phyloP scores from a whole-genome alignment of 352 stramenopile species.

The Phytophthora hybrid region DNA sequence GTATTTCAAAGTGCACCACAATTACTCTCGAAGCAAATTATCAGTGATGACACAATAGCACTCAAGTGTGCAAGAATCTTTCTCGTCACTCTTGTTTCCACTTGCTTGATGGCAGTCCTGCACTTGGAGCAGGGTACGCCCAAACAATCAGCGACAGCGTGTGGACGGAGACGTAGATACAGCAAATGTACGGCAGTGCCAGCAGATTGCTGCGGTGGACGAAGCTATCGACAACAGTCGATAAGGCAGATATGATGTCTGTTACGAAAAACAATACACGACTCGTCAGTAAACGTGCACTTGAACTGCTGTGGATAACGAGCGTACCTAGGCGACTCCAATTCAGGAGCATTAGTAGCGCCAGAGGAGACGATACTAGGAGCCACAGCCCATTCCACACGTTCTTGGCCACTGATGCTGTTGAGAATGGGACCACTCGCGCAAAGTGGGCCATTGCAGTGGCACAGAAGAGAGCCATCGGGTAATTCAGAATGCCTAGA shows the following conservation, averaged over 20 bases:
- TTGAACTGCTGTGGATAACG: constrained; percentile 9
- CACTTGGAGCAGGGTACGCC: constrained; percentile 30
- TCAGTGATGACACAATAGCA: constrained; percentile 6
- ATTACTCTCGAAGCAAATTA: neutral
- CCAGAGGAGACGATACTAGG: constrained; percentile 60
- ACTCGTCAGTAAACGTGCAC: constrained; percentile 1
- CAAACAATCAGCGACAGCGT: constrained; percentile 68
- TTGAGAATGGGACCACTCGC: constrained; percentile 51
- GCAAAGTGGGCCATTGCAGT: constrained; percentile 71
- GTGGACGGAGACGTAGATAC: constrained; percentile 76
- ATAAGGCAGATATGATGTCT: constrained; percentile 37
- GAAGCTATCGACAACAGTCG: constrained; percentile 63
- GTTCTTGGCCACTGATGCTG: constrained; percentile 34
- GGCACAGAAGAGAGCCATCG: constrained; percentile 78
- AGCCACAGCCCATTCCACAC: constrained; percentile 54
- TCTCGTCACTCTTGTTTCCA: constrained; percentile 39
- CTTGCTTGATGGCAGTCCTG: constrained; percentile 16
- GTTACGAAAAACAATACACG: constrained; percentile 4
- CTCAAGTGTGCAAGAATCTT: neutral
- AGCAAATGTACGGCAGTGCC: constrained; percentile 71
- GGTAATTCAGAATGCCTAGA: constrained; percentile 84
- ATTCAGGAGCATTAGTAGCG: constrained; percentile 40
- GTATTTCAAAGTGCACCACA: neutral
- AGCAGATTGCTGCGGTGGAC: constrained; percentile 60
- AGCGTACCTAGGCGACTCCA: constrained; percentile 38